Evolutionary conservation across 1,284 basidiomycete genomes (phyloP).

Genomic region (Trichosporon asahii): DNA sequence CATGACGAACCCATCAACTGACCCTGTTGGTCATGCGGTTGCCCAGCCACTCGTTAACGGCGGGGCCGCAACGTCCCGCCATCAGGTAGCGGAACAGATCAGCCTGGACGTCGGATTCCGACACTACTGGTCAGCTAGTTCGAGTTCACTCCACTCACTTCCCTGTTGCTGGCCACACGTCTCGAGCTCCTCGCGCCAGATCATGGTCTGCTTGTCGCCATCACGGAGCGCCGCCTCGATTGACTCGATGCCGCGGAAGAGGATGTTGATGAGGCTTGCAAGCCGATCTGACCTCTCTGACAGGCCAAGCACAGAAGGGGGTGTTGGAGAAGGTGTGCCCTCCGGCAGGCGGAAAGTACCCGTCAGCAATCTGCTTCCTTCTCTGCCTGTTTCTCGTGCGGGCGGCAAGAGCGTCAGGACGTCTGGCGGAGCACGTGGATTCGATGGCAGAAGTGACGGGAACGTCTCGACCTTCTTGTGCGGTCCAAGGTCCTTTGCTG

Average conservation of each 20-base stretch:
- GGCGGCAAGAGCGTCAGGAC: constrained; percentile 28
- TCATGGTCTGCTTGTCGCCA: constrained; percentile 44
- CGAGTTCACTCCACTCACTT: background rate
- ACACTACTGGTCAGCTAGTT: constrained; percentile 25
- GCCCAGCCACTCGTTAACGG: constrained; percentile 46
- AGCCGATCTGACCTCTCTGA: constrained; percentile 34
- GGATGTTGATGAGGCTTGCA: constrained; percentile 28
- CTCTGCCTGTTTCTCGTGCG: background rate
- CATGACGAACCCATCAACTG: constrained; percentile 7
- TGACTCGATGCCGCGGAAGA: constrained; percentile 39
- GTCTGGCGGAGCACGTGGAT: constrained; percentile 22
- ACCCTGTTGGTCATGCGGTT: constrained; percentile 44
- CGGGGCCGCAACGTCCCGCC: constrained; percentile 38
- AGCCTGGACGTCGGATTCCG: constrained; percentile 36
- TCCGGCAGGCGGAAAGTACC: constrained; percentile 31
- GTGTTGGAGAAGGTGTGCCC: background rate
- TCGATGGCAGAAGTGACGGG: constrained; percentile 34
- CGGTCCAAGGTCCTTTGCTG: constrained; percentile 15
- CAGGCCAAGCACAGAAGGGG: constrained; percentile 20
- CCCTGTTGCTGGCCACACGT: constrained; percentile 43
- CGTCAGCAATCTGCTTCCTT: constrained; percentile 26
- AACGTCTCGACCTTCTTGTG: constrained; percentile 33
- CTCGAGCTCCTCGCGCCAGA: constrained; percentile 47
- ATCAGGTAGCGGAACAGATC: constrained; percentile 46
- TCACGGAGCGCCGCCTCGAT: constrained; percentile 35